Base-by-base conservation (phyloP, 2,329 filamentous ascomycete species). In the Leptographium radiaticola region DNA sequence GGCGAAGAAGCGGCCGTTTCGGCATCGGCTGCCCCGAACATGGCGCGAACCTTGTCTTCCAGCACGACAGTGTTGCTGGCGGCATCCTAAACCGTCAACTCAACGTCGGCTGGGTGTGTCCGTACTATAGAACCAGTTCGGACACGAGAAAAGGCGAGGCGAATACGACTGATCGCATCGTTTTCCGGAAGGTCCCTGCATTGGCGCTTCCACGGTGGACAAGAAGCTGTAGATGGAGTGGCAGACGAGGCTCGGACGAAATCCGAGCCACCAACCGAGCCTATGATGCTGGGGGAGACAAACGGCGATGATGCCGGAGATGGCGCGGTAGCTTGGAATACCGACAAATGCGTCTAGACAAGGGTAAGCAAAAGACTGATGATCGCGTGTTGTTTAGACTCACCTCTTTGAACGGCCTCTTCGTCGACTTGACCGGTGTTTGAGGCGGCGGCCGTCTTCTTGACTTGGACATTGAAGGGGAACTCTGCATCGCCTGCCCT, bases 11-110 rank as follows among this genome's bases (percentile, higher is more conserved):
- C 20, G 13, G 43, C 12, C 15, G 16, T n/a, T 13, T 16, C 13
- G 30, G 15, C 16, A 15, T 45, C 25, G 20, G 1, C 9, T 18
- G 13, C 25, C 13, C 9, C 12, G 25, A 25, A 45, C 25, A 50
- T 12, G 15, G 6, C 25, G 16, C 20, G 16, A 25, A 44, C 39
- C 15, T 20, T 44, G 11, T 51, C 49, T 10, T 51, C 49, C 30
- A 51, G 13, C 31, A 51, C 49, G 40, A 51, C 40, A 31, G 39
- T 18, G 30, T 44, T 25, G 9, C 30, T 38, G 30, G 13, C 49
- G 39, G 49, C 40, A 51, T 51, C 49, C 49, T 44, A 51, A n/a
- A 51, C 49, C 39, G 49, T 18, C 49, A 51, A 40, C 49, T 44
- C 40, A 11, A 51, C 31, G 10, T 51, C 49, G 11, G 40, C 31